These are phyloP conservation scores for Termitomyces sp. DNA, from an alignment of 768 basidiomycete species.

Conservation along the genomic window DNA sequence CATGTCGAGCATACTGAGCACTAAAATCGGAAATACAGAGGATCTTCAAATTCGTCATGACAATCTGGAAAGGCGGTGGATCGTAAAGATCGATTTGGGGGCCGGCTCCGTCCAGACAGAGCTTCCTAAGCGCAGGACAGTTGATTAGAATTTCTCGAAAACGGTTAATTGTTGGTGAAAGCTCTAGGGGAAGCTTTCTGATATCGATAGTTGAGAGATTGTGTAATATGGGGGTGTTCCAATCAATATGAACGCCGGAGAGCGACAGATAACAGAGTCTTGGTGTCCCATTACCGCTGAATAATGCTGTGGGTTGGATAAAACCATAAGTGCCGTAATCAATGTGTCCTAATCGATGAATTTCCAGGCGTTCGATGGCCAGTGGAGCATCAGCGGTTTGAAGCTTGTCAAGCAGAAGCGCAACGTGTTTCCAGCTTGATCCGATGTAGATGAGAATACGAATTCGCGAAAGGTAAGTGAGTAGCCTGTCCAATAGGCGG, in stretches of 20 bases:
- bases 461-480: conserved; percentile 52
- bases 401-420: conserved; percentile 49
- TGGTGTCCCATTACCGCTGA: conserved; percentile 47
- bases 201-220: conserved; percentile 67
- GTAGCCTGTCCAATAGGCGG: conserved; percentile 45
- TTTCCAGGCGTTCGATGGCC: conserved; percentile 58
- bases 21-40: conserved; percentile 58
- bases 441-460: conserved; percentile 58
- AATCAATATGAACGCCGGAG: conserved; percentile 61
- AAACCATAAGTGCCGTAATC: conserved; percentile 34
- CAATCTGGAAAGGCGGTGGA: conserved; percentile 30
- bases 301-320: conserved; percentile 34
- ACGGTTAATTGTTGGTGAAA: conserved; percentile 43
- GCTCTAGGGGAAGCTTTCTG: conserved; percentile 52
- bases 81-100: conserved; percentile 34
- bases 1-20: conserved; percentile 41
- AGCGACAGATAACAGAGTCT: conserved; percentile 49
- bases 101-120: conserved; percentile 63
- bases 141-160: conserved; percentile 51
- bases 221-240: conserved; percentile 41
- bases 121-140: conserved; percentile 48
- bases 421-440: conserved; percentile 50
- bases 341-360: conserved; percentile 55
- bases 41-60: conserved; percentile 45
- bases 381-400: conserved; percentile 32